A percentile compares a stretch with the other conserved stretches of the same genome.
phyloP scores from a whole-genome alignment of 495 filamentous ascomycete genomes.

The Cercophora samala region DNA sequence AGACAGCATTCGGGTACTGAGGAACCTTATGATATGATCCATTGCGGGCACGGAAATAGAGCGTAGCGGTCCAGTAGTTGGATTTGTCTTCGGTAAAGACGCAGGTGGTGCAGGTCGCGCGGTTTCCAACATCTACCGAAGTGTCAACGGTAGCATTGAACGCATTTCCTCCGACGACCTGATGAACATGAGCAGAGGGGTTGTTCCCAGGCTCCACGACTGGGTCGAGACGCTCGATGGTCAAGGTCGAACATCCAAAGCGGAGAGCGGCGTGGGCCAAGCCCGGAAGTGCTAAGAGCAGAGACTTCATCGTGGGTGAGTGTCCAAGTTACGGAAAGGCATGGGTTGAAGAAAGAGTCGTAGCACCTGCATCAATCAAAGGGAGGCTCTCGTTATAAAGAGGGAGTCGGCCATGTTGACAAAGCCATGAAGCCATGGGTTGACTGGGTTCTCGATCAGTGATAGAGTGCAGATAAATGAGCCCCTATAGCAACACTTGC shows the following conservation, averaged over 20 bases:
- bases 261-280: constrained; percentile 42
- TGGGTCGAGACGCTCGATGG: constrained; percentile 46
- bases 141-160: constrained; percentile 35
- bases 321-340: not conserved
- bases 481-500: not conserved
- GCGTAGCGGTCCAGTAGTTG: constrained; percentile 46
- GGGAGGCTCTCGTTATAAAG: not conserved
- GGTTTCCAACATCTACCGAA: constrained; percentile 28
- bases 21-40: constrained; percentile 40
- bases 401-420: not conserved
- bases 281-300: constrained; percentile 31
- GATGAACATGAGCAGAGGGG: constrained; percentile 29
- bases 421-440: not conserved
- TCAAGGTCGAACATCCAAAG: constrained; percentile 47
- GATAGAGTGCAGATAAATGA: not conserved
- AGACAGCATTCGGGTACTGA: constrained; percentile 24
- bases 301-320: constrained; percentile 40
- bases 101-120: constrained; percentile 37
- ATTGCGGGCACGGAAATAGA: constrained; percentile 41
- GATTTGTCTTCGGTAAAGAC: constrained; percentile 37
- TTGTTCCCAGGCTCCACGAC: constrained; percentile 26
- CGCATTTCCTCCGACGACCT: constrained; percentile 32
- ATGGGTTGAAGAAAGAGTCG: not conserved
- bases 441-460: not conserved
- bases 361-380: not conserved